These are phyloP conservation scores for Arthroderma sp. DNA, from an alignment of 2,329 filamentous ascomycete genomes.

Conservation along the genomic window DNA sequence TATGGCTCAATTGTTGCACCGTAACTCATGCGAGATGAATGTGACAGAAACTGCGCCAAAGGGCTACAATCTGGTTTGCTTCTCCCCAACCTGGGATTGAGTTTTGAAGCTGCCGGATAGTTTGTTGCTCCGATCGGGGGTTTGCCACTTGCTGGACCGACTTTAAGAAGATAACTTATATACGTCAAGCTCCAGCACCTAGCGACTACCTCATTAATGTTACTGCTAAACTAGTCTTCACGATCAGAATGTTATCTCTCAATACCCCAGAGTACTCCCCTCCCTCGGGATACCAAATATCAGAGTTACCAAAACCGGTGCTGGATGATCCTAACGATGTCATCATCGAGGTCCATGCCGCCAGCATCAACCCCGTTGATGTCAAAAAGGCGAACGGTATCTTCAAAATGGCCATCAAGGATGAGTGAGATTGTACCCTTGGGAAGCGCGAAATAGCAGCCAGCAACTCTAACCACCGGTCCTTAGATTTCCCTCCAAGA, in stretches of 20 bases:
- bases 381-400: conserved; percentile 29
- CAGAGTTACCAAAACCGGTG: conserved; percentile 13
- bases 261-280: conserved; percentile 11
- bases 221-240: no score
- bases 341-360: conserved; percentile 31
- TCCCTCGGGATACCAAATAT: conserved; percentile 13
- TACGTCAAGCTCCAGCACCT: no score
- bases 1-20: no score
- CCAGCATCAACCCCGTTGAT: conserved; percentile 35
- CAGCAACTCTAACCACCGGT: not conserved
- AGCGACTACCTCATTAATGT: no score
- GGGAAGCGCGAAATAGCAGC: not conserved
- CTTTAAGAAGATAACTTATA: no score
- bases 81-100: no score
- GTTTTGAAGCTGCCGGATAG: no score
- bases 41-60: no score
- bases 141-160: no score
- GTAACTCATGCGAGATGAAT: no score
- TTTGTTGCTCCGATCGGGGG: no score
- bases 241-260: conserved; percentile 11
- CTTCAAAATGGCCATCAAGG: conserved; percentile 21
- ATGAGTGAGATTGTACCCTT: conserved; percentile 15
- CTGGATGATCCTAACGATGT: conserved; percentile 13
- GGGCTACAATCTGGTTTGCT: no score
- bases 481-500: conserved; percentile 29